Conservation (phyloP, 331 rosid genomes). For the Quercus tomentella region DNA sequence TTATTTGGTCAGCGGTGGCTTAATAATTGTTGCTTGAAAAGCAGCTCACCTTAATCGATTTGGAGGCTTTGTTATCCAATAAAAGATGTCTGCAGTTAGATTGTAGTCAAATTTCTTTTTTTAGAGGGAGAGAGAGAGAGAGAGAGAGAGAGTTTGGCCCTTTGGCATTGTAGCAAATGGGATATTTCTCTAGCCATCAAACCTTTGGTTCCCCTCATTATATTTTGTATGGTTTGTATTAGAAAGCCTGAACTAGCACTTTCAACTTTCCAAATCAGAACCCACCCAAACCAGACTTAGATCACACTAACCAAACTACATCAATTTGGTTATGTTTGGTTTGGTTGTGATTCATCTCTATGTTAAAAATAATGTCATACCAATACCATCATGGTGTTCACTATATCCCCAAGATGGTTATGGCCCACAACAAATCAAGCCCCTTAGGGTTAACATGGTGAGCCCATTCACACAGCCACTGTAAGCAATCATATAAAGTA, state of each 20-base stretch:
- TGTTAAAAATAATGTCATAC: neutral
- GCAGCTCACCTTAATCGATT: no score
- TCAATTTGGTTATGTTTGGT: slow-evolving; percentile 11
- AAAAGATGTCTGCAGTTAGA: no score
- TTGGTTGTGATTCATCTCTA: neutral
- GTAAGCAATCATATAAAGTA: neutral
- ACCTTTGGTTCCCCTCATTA: no score
- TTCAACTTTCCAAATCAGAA: neutral
- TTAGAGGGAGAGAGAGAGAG: no score
- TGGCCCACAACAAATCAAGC: neutral
- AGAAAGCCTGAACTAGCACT: neutral
- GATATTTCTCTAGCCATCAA: no score
- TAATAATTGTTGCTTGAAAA: neutral
- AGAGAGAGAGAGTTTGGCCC: no score
- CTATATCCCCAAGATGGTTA: neutral
- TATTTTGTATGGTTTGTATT: neutral
- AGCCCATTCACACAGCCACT: neutral
- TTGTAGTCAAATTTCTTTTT: no score
- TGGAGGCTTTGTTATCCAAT: no score
- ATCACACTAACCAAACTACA: slow-evolving; percentile 10
- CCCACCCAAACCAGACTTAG: neutral
- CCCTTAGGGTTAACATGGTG: neutral
- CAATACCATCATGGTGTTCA: neutral
- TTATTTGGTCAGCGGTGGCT: neutral
- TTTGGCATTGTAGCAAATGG: no score